Base-by-base conservation (phyloP, 305 asterid genomes). In the Caryopteris hybrid region DNA sequence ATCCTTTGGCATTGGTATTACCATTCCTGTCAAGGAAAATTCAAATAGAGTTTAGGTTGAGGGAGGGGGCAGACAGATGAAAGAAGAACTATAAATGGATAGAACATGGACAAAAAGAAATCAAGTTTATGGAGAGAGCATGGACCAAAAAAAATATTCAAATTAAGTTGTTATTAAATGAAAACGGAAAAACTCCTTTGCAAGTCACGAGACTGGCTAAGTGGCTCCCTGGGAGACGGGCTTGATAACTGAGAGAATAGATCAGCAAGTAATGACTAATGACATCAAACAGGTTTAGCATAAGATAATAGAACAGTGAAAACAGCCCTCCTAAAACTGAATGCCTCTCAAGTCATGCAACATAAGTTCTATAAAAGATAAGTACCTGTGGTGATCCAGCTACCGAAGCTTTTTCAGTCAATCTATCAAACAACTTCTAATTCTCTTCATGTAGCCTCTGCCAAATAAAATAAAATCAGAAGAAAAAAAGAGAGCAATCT, bases 391-490 rank as follows among this genome's bases (percentile, higher is more conserved):
- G 90, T 41, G 97, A 85, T 79, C 83, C 99, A 72, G 89, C 88
- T 73, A 71, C 58, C 31, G 95, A 79, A 43, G 92, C 88, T 81
- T 92, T 95, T 76, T 89, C 99, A 8, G 98, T 95, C 83, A 95
- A 85, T 73, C 92, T 86, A 73, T 84, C 99, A 65, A 95, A 95
- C 83, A 95, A 84, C 78, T 88, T 92, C 83, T 95, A 98, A 68
- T 95, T 95, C 85, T 95, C 99, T 80, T 89, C 97, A 80, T 95
- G 99, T 82, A 95, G 84, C 78, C 91, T 90, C 99, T 95, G 91
- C 66, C 74, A 25, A 76, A 74, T 60, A 74, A 34, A 58, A 20
- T n/a, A 52, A 72, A 42, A 52, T 27, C 69, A 70, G 42, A 25
- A 10, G 52, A 46, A 14, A 29, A 17, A 60, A 29, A 27, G 20